Evolutionary conservation across 1,139 yeast genomes (phyloP), one percentile per base, ranked within the genome.

Genomic region (Oligophagozyma castellii): DNA sequence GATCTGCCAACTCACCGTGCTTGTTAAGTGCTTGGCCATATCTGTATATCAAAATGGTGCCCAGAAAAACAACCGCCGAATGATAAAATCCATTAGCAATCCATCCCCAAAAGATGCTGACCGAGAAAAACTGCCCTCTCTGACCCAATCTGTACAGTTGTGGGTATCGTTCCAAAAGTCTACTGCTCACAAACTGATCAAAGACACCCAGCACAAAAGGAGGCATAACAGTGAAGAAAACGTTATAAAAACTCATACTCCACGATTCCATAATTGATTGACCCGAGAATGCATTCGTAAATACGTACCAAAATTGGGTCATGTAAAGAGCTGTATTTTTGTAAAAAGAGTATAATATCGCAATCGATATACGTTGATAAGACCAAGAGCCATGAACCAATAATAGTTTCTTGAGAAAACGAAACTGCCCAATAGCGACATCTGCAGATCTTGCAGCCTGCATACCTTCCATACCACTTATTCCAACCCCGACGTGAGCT

Each of bases 401-500:
- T 29, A 92, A 58, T 33, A 92, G 58, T 49, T 81, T 86, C 42
- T 73, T 70, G 58, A 92, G 65, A 50, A 70, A 89, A 51, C 76
- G 73, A 67, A 92, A 92, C 53, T 92, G 98, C 0, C 95, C 98
- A 56, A 92, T 83, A 1, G 96, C 86, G 35, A 89, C 73, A 62
- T 92, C 99, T 0, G 99, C 98, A 55, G 93, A 76, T 55, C 98
- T 68, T 0, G 98, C 96, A 5, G 98, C 98, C 55, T 92, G 99
- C 84, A 86, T 86, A 43, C 99, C 99, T 59, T 92, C 98, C 81
- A 83, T 80, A 43, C 99, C 99, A 48, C 92, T 81, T 42, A 89
- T 89, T 51, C 99, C 99, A 26, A 89, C 93, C 36, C 99, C 99
- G 29, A 89, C 94, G 55, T 89, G 95, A 0, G 98, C 98, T 10